Evolutionary conservation across 129 eudicot species (phyloP).

Genomic region (Artemisia annua): DNA sequence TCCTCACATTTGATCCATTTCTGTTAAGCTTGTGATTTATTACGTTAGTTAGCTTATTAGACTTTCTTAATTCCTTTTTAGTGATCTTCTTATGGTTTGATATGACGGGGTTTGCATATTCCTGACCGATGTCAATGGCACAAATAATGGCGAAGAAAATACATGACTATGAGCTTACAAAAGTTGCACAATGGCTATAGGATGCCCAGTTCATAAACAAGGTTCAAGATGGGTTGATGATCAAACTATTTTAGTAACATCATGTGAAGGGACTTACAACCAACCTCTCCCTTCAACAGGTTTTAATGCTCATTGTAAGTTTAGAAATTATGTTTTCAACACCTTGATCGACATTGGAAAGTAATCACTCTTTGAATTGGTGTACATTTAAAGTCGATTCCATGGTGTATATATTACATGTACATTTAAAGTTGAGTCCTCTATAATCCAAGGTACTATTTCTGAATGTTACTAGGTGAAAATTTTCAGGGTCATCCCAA

Average conservation of each 20-base stretch:
- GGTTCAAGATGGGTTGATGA: constrained; percentile 95
- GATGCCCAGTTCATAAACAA: constrained; percentile 85
- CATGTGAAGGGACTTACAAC: constrained; percentile 82
- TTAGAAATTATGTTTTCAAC: no score
- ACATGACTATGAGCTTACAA: constrained; percentile 80
- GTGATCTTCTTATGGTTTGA: no score
- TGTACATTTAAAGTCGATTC: constrained; percentile 2
- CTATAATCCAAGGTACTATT: constrained; percentile 14
- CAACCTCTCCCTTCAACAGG: constrained; percentile 88
- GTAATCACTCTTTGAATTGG: not conserved
- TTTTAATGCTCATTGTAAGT: no score
- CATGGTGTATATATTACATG: no score
- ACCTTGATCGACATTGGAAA: no score
- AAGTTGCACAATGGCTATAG: constrained; percentile 75
- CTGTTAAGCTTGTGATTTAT: no score
- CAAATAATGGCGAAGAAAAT: no score
- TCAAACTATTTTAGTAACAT: constrained; percentile 64
- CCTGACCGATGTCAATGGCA: no score
- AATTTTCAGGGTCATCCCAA: constrained; percentile 26
- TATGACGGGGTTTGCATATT: no score
- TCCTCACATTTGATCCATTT: no score
- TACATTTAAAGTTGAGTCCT: not conserved
- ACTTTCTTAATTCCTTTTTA: no score
- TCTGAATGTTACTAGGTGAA: constrained; percentile 20
- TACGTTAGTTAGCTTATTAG: no score